Conservation (phyloP, 805 yeast species). For the Spathaspora sp. region DNA sequence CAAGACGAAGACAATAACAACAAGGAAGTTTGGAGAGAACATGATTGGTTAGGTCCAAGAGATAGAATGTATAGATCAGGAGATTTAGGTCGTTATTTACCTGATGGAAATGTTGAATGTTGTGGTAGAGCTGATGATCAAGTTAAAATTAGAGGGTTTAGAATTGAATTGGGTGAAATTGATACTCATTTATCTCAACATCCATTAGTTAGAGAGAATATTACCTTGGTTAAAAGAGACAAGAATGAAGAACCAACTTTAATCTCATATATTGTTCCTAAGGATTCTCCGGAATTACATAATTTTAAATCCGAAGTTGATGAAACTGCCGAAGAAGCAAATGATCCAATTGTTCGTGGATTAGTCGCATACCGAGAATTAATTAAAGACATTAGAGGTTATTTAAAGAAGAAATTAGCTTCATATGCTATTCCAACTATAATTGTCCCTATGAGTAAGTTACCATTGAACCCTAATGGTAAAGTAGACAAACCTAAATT, state of each 20-base stretch:
- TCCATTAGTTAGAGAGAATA: conserved; percentile 85
- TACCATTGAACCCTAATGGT: conserved; percentile 97
- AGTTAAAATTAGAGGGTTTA: conserved; percentile 96
- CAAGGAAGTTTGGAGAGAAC: conserved; percentile 64
- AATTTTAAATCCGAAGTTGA: conserved; percentile 50
- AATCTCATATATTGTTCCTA: conserved; percentile 88
- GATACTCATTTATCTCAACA: conserved; percentile 96
- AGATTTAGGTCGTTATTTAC: conserved; percentile 92
- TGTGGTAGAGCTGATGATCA: conserved; percentile 99
- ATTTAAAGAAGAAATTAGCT: conserved; percentile 85
- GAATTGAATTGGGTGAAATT: conserved; percentile 97
- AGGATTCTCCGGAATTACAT: conserved; percentile 41
- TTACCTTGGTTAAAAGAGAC: conserved; percentile 88
- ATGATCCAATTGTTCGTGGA: conserved; percentile 73
- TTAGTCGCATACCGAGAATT: conserved; percentile 71
- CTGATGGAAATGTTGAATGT: conserved; percentile 97
- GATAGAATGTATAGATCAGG: conserved; percentile 97
- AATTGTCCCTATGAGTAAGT: conserved; percentile 77
- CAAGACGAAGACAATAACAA: conserved; percentile 46
- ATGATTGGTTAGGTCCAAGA: conserved; percentile 86
- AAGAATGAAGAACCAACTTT: conserved; percentile 89
- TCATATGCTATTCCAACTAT: conserved; percentile 90
- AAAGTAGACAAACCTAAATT: conserved; percentile 96
- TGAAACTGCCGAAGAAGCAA: conserved; percentile 37
- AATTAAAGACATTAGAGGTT: conserved; percentile 76